phyloP scores from a whole-genome alignment of 139 green algal species.

The Spirogloea muscicola region DNA sequence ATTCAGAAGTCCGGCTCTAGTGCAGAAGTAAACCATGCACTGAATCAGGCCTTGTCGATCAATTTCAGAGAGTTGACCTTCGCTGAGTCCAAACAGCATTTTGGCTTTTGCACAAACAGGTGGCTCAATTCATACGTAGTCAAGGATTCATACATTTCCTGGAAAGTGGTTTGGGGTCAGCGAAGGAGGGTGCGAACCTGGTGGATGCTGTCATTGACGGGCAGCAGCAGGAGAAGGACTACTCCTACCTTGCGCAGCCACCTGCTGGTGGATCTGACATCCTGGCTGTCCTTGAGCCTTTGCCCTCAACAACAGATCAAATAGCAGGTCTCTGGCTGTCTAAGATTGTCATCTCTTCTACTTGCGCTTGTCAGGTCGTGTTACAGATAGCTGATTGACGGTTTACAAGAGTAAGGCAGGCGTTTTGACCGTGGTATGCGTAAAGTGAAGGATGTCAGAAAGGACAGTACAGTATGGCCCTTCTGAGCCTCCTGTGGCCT shows the following conservation, averaged over 20 bases:
- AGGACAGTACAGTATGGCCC: neutral
- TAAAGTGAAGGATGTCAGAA: neutral
- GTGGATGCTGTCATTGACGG: neutral
- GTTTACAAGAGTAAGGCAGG: too few species aligned
- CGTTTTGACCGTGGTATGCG: neutral
- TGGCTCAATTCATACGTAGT: conserved; percentile 1
- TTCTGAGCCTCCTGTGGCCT: neutral
- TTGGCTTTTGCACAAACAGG: neutral
- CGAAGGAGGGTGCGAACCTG: neutral
- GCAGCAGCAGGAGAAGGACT: neutral
- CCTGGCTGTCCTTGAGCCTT: too few species aligned
- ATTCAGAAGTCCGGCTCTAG: too few species aligned
- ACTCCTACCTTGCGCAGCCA: neutral
- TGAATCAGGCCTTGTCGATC: too few species aligned
- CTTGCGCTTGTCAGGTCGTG: too few species aligned
- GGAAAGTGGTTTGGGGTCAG: conserved; percentile 1
- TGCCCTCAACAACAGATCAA: too few species aligned
- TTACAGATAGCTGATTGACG: too few species aligned
- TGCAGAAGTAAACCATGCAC: too few species aligned
- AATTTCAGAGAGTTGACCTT: too few species aligned
- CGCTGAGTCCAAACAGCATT: neutral
- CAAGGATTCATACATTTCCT: neutral
- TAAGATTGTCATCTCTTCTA: too few species aligned
- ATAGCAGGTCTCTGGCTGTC: too few species aligned
- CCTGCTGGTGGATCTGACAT: too few species aligned